Base-by-base conservation (phyloP, 2,329 filamentous ascomycete genomes). In the Sordariomycetes sp. region DNA sequence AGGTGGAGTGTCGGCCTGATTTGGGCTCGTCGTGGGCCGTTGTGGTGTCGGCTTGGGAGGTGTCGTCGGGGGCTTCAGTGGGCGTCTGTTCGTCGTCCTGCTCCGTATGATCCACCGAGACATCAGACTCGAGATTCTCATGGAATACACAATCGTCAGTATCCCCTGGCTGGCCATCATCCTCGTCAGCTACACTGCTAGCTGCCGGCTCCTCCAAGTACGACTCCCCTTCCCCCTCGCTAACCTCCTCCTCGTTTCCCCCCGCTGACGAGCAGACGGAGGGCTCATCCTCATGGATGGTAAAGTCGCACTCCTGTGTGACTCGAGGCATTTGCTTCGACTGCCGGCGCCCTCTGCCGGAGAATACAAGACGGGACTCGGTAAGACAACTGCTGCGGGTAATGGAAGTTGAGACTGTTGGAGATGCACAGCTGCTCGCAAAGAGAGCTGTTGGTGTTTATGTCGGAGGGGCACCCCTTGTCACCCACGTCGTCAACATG, bases 291-390 rank as follows among this genome's bases (percentile, higher is more conserved):
- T 57, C 55, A 51, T 57, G 55, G 50, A 57, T 57, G 55, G 55
- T 57, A 39, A 57, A 57, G 51, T 57, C 55, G 55, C 51, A 57
- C 24, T 57, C 55, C 51, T 57, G 55, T 12, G 55, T 57, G 42
- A 57, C 55, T 57, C 55, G 55, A 51, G 55, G 51, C 55, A 57
- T 57, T 57, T 53, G 55, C 36, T 28, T 10, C 22, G 20, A 22
- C 45, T 20, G 5, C 20, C 20, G 22, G 10, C 20, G 12, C 45
- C 45, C 3, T 13, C 17, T 22, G 20, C 17, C 22, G 17, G 45
- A 24, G 22, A 13, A 50, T 50, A 50, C 20, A 50, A 50, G 45
- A 20, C 20, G 45, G 22, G 45, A 50, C n/a, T 45, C 13, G 39
- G 39, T n/a, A 17, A 45, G 39, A 45, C 39, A 45, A 2, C 39